Percentiles rank a stretch among this genome's conserved stretches.
These are phyloP conservation scores for Apiotrichum sp. DNA, from an alignment of 1,284 basidiomycete genomes.

Conservation along the genomic window DNA sequence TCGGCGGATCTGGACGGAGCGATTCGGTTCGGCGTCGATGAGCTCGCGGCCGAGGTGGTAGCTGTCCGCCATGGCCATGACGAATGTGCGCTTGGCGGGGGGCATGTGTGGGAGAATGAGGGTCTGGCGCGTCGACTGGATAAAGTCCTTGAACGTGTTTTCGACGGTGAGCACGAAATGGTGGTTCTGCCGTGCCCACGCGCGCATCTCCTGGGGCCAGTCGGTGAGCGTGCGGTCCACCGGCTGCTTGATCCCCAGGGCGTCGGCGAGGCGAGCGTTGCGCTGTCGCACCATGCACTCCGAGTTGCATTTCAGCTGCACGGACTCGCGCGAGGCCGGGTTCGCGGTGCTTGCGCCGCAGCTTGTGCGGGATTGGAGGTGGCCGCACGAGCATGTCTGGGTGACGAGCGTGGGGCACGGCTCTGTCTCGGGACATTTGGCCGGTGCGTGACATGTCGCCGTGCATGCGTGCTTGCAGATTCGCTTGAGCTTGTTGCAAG, in stretches of 20 bases:
- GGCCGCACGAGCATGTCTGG: slow-evolving; percentile 71
- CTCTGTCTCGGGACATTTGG: slow-evolving; percentile 68
- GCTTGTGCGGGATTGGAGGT: slow-evolving; percentile 61
- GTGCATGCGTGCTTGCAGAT: slow-evolving; percentile 73
- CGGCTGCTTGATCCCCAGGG: slow-evolving; percentile 62
- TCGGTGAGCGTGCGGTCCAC: slow-evolving; percentile 48
- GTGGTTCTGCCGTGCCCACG: slow-evolving; percentile 56
- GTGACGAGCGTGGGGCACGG: slow-evolving; percentile 61
- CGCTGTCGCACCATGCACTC: slow-evolving; percentile 77
- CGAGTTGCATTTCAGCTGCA: slow-evolving; percentile 63
- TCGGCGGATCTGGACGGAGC: slow-evolving; percentile 67
- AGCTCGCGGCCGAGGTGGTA: slow-evolving; percentile 77
- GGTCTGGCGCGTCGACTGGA: slow-evolving; percentile 60
- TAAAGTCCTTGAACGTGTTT: slow-evolving; percentile 70
- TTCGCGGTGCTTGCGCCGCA: slow-evolving; percentile 59
- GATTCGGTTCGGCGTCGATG: slow-evolving; percentile 76
- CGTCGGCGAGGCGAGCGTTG: slow-evolving; percentile 77
- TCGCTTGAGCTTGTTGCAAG: slow-evolving; percentile 75
- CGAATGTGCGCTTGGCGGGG: slow-evolving; percentile 66
- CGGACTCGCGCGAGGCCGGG: slow-evolving; percentile 47
- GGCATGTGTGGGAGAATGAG: slow-evolving; percentile 76
- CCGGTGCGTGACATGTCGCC: slow-evolving; percentile 73
- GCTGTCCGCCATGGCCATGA: slow-evolving; percentile 62
- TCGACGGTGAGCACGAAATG: slow-evolving; percentile 69
- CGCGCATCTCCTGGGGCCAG: slow-evolving; percentile 59